phyloP scores from a whole-genome alignment of 495 filamentous ascomycete species.

The Immersiella caudata region DNA sequence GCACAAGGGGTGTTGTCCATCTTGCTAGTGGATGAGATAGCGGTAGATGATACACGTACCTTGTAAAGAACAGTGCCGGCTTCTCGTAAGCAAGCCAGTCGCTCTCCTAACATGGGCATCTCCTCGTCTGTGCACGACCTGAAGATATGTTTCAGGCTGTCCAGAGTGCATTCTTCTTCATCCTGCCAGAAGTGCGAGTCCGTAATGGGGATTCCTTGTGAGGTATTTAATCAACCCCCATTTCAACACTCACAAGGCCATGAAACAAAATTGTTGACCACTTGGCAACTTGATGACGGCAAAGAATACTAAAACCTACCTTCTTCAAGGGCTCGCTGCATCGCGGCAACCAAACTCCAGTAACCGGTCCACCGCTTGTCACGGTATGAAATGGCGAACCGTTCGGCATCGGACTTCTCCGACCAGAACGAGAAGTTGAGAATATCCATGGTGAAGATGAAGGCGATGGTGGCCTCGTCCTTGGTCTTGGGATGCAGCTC shows the following conservation, averaged over 20 bases:
- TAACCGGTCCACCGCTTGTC: slow-evolving; percentile 89
- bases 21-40: not conserved
- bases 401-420: slow-evolving; percentile 58
- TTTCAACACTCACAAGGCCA: not conserved
- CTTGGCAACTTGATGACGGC: not conserved
- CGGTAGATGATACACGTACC: slow-evolving; percentile 53
- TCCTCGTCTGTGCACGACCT: slow-evolving; percentile 82
- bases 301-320: slow-evolving; percentile 51
- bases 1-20: too few species aligned
- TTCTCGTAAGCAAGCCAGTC: slow-evolving; percentile 79
- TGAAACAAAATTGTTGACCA: not conserved
- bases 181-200: slow-evolving; percentile 85
- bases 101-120: slow-evolving; percentile 80
- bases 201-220: slow-evolving; percentile 82
- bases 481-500: slow-evolving; percentile 86
- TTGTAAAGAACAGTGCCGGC: slow-evolving; percentile 82
- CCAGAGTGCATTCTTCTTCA: slow-evolving; percentile 73
- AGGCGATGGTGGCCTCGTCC: slow-evolving; percentile 76
- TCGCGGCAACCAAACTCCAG: slow-evolving; percentile 85
- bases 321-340: slow-evolving; percentile 89
- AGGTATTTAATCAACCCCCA: slow-evolving; percentile 14
- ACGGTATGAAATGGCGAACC: slow-evolving; percentile 79
- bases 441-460: slow-evolving; percentile 96
- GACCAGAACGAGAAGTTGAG: slow-evolving; percentile 98
- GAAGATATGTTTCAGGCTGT: slow-evolving; percentile 75